These are phyloP conservation scores for Tetrahymena elliotti DNA, from an alignment of 73 alveolate species.

Conservation along the genomic window DNA sequence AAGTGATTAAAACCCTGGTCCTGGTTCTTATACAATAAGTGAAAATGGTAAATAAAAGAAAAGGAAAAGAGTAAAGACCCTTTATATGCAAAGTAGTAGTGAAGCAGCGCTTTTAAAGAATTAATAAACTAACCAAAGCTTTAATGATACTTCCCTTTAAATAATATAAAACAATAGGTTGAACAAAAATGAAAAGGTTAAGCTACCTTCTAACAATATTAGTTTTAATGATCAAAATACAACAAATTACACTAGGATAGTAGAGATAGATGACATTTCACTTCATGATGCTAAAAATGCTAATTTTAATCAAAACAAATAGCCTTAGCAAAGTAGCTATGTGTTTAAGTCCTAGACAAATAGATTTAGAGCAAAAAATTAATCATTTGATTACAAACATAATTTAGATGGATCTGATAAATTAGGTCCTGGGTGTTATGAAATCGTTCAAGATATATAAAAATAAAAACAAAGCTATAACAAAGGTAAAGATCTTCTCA, in stretches of 20 bases:
- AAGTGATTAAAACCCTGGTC: not conserved
- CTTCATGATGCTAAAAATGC: not conserved
- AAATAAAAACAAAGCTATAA: not conserved
- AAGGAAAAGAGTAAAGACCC: not conserved
- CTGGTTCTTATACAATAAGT: not conserved
- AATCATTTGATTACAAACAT: not conserved
- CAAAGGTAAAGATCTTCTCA: not conserved
- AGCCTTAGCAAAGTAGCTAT: not conserved
- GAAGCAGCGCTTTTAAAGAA: not conserved
- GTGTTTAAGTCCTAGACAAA: not conserved
- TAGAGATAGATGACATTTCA: not conserved
- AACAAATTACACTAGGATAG: not conserved
- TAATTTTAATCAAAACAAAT: not conserved
- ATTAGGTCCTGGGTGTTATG: not conserved
- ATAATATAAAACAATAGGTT: not conserved
- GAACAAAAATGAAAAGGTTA: not conserved
- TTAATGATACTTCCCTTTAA: not conserved
- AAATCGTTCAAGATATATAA: not conserved
- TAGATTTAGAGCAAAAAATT: not conserved
- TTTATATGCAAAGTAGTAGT: not conserved
- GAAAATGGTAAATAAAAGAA: not conserved
- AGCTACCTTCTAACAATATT: not conserved
- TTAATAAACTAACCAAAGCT: not conserved
- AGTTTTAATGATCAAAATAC: not conserved
- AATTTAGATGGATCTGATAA: not conserved